These are phyloP conservation scores for Chaetomiaceae sp. DNA, from an alignment of 2,329 filamentous ascomycete genomes.

Conservation along the genomic window DNA sequence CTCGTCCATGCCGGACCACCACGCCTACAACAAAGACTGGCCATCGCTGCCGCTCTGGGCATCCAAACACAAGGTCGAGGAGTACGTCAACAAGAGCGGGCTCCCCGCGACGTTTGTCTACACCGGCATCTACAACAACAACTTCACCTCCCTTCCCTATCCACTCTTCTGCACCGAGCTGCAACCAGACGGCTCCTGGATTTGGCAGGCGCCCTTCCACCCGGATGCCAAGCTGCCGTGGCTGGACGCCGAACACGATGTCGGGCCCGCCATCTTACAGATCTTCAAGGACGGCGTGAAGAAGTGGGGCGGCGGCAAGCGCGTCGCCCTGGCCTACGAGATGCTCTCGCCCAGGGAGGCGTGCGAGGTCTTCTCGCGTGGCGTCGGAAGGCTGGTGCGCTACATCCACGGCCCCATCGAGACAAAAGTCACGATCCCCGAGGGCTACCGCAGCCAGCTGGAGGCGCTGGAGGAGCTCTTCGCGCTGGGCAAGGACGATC, in stretches of 20 bases:
- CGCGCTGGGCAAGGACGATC: constrained; percentile 43
- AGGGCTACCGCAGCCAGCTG: constrained; percentile 83
- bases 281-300: constrained; percentile 88
- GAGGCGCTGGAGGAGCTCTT: constrained; percentile 60
- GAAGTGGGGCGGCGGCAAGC: constrained; percentile 67
- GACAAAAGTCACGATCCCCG: constrained; percentile 77
- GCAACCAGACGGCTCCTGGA: constrained; percentile 74
- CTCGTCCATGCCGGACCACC: constrained; percentile 94
- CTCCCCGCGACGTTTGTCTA: constrained; percentile 90
- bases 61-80: constrained; percentile 86
- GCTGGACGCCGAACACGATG: constrained; percentile 94
- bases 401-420: constrained; percentile 78
- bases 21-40: constrained; percentile 69
- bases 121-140: constrained; percentile 98
- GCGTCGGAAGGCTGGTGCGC: constrained; percentile 67
- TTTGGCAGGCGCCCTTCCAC: constrained; percentile 92
- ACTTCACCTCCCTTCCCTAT: constrained; percentile 89
- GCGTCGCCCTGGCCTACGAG: constrained; percentile 87
- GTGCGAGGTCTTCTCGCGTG: constrained; percentile 71
- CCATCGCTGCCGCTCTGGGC: constrained; percentile 85
- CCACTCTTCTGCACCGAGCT: constrained; percentile 95
- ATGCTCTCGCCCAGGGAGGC: constrained; percentile 77
- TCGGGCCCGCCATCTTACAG: constrained; percentile 85
- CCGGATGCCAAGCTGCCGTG: constrained; percentile 84
- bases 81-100: constrained; percentile 76